phyloP scores from a whole-genome alignment of 1,284 basidiomycete genomes.

The Cutaneotrichosporon sp. region DNA sequence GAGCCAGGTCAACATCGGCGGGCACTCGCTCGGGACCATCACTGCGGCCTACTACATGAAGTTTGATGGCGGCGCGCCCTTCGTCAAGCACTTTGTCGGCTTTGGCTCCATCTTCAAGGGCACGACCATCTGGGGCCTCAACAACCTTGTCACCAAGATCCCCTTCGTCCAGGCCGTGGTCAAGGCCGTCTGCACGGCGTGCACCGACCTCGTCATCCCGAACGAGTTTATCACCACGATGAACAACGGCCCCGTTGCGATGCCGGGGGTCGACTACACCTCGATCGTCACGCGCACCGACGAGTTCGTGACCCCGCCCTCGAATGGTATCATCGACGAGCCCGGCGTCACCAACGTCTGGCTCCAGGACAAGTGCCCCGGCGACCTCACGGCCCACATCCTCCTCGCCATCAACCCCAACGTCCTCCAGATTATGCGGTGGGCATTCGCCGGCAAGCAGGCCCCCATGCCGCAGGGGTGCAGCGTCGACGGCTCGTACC shows the following conservation, averaged over 20 bases:
- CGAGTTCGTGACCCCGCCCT: constrained; percentile 13
- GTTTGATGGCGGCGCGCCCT: constrained; percentile 13
- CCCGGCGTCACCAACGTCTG: constrained; percentile 17
- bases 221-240: constrained; percentile 10
- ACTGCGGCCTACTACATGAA: constrained; percentile 17
- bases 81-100: constrained; percentile 11
- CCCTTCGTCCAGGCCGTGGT: constrained; percentile 7
- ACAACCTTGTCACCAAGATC: constrained; percentile 13
- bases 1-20: constrained; percentile 21
- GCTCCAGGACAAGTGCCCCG: constrained; percentile 15
- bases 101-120: constrained; percentile 19
- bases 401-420: constrained; percentile 6
- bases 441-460: not conserved
- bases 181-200: constrained; percentile 7
- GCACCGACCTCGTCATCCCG: constrained; percentile 14
- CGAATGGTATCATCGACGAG: constrained; percentile 11
- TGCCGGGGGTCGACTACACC: constrained; percentile 16
- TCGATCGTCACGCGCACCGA: constrained; percentile 13
- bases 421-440: constrained; percentile 7
- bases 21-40: constrained; percentile 17
- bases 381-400: not conserved
- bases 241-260: constrained; percentile 9
- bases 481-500: not conserved
- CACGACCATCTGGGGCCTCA: constrained; percentile 15
- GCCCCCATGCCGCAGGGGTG: not conserved